Conservation (phyloP, 208 protist species). For the Strigomonas culicis region DNA sequence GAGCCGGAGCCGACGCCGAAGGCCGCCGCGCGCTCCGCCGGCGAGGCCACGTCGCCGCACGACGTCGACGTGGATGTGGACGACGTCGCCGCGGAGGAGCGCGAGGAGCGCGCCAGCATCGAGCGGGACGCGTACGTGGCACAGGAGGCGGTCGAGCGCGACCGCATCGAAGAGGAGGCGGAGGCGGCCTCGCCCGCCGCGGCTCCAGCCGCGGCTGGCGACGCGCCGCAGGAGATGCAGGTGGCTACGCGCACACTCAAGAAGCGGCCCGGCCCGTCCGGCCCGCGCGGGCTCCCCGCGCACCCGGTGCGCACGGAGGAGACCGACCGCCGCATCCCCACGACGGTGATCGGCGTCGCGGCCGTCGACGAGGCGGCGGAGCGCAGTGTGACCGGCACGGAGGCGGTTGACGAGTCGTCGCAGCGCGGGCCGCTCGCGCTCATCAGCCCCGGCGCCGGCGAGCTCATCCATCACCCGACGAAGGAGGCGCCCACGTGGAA, state of each 20-base stretch:
- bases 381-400: conserved; percentile 3
- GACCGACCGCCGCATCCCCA: neutral
- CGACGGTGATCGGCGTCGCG: conserved; percentile 8
- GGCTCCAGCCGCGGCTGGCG: conserved; percentile 1
- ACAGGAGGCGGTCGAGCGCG: conserved; percentile 9
- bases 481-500: conserved; percentile 19
- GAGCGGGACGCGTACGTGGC: conserved; percentile 1
- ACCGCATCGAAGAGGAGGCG: conserved; percentile 7
- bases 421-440: neutral
- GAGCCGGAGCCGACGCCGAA: neutral
- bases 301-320: neutral
- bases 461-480: conserved; percentile 12
- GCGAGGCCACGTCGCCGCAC: too few relatives aligned
- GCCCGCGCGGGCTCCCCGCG: neutral
- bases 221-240: neutral
- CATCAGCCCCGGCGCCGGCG: neutral
- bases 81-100: neutral
- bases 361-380: conserved; percentile 3
- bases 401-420: neutral
- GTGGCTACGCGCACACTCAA: neutral
- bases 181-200: conserved; percentile 1
- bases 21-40: too few relatives aligned
- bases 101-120: conserved; percentile 6
- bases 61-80: neutral
- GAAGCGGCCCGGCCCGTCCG: neutral